Conservation (phyloP, 2,329 filamentous ascomycete genomes). For the Capronia coronata region DNA sequence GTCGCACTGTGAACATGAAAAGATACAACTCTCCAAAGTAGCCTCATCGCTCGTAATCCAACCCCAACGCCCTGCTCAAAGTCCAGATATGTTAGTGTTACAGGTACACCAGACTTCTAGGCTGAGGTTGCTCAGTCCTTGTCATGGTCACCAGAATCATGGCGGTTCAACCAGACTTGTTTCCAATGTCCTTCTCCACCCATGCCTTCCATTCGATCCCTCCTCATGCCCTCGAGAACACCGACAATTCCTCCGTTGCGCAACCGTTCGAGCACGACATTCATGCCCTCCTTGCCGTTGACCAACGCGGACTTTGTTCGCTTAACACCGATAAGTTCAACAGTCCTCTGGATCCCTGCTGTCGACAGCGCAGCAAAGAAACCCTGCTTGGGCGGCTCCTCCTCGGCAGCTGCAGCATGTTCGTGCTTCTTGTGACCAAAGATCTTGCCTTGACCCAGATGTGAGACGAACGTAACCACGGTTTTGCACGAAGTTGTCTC, state of each 20-base stretch:
- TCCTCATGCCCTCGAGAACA: conserved; percentile 64
- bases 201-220: conserved; percentile 46
- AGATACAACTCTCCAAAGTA: background rate
- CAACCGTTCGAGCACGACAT: conserved; percentile 57
- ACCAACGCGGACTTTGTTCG: conserved; percentile 55
- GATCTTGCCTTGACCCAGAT: conserved; percentile 53
- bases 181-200: conserved; percentile 38
- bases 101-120: conserved; percentile 5
- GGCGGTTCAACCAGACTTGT: conserved; percentile 37
- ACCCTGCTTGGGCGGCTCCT: conserved; percentile 48
- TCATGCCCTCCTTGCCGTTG: conserved; percentile 61
- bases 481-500: conserved; percentile 53
- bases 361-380: conserved; percentile 56
- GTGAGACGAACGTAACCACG: conserved; percentile 56
- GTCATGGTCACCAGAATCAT: conserved; percentile 14
- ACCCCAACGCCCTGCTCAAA: conserved; percentile 24
- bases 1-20: background rate
- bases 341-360: conserved; percentile 54
- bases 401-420: conserved; percentile 38
- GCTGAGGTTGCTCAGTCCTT: conserved; percentile 19
- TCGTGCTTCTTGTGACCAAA: conserved; percentile 39
- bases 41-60: conserved; percentile 1
- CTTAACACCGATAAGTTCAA: conserved; percentile 57
- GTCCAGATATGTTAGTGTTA: conserved; percentile 15
- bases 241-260: conserved; percentile 60